Base-by-base conservation (phyloP, 164 flowering plant species). In the Stephania yunnanensis region DNA sequence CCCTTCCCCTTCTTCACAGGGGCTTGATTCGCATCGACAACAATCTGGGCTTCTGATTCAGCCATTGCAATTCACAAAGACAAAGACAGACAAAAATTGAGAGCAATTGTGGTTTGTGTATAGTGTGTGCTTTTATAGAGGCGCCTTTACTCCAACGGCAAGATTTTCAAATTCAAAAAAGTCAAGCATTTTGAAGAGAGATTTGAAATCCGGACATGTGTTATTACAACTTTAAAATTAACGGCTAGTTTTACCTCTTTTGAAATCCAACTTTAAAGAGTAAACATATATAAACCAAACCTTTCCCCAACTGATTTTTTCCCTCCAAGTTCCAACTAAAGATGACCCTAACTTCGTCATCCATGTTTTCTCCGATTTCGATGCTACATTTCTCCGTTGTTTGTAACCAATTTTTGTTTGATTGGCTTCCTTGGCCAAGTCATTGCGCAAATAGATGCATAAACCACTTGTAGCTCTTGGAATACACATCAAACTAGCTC, bases 1-100 rank as follows among this genome's bases (percentile, higher is more conserved):
- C 73, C 82, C 73, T 78, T 81, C 65, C 80, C 73, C 73, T 78
- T 89, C 88, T 82, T 89, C 19, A 84, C 45, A 1, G 75, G 81
- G n/a, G 50, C 75, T 6, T 76, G 78, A 15, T 78, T 83, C 1
- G 74, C 68, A 12, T 74, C 70, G 8, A 30, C 53, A 55, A 81
- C 77, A 29, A 77, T 69, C 31, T 81, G 72, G 15, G 83, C 79
- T 50, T 75, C 76, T 13, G 70, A 30, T 30, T 78, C 80, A 20
- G 89, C 89, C 89, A 85, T 89, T 31, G 74, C 11, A 42, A 42
- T 63, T 29, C 45, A 29, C 78, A 75, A 46, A 73, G 76, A 72
- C 75, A 42, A 71, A 68, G 19, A 67, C 30, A 25, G 74, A 46
- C 10, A 3, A 69, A 4, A 36, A 36, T 36, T 58, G 10, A 1